Base-by-base conservation (phyloP, 169 alveolate species). In the Plasmodium knowlesi region DNA sequence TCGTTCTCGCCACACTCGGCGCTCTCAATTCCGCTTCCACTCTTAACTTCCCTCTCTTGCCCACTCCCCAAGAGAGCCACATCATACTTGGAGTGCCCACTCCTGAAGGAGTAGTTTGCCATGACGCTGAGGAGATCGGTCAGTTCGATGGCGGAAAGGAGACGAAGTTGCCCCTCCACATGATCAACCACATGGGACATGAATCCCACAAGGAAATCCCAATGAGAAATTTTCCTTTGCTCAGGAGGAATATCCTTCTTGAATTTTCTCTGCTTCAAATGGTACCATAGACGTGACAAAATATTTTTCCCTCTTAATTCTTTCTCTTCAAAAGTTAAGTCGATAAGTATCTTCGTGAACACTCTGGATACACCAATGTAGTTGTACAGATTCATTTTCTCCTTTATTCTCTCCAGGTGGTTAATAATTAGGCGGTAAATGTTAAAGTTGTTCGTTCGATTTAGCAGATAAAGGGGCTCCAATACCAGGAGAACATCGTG, bases 121-220 rank as follows among this genome's bases (percentile, higher is more conserved):
- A 90, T 81, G 22, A 90, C 94, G 54, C 92, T 90, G 37, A 90
- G 67, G 16, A 90, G 19, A 32, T 90, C 94, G n/a, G 94, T 90
- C 28, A 90, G 57, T 39, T 90, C 94, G 54, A 90, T 90, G 1
- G 94, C 83, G 8, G 94, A 73, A 37, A 90, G 83, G 22, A 90
- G 46, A n/a, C 82, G 84, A 73, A 90, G 53, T 54, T 90, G 84
- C 6, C 19, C 74, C 12, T 90, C 92, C 3, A 90, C 41, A 6
- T 71, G 46, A 9, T 81, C 89, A 43, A 90, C 83, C 25, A 82
- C 84, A 14, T 73, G 12, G 6, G 28, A 16, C 94, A 90, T 90
- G 73, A 90, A 90, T 0, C 82, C 54, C 2, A 70, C 73, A 28
- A 90, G 71, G 73, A 67, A 90, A 16, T 81, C 92, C 82, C 34